Evolutionary conservation across 805 yeast genomes (phyloP), one percentile per base, ranked within the genome.

Genomic region (Lachancea waltii): DNA sequence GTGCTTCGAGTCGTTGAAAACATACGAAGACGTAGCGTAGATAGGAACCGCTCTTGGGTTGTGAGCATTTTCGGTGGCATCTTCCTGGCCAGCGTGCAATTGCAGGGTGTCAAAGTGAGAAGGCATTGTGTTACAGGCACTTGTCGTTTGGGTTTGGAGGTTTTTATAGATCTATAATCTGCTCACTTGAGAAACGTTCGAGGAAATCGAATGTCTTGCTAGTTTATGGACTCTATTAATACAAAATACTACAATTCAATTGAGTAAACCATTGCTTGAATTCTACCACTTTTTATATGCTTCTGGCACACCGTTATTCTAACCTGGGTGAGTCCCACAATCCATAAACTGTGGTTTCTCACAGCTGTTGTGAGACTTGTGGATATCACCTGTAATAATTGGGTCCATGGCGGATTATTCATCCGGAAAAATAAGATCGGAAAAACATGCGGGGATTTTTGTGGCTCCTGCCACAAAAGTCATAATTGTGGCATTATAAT

Each of bases 81-180:
- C 89, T 44, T 71, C 72, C 67, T 87, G 95, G 48, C 98, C 98
- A 38, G 96, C 96, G 65, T 90, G 97, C 51, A 90, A 75, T 70
- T 90, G 96, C 42, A 84, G 70, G 21, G 96, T 89, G 54, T 89
- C 96, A 54, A 85, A 86, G 55, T 81, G 89, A 24, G 79, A 73
- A 26, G 79, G 77, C 62, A 66, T 64, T 41, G 40, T 54, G 41
- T 13, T 10, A 11, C 17, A 26, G 7, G 26, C 26, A 13, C 5
- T 11, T 23, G 26, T 11, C 26, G 13, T 11, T 23, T 23, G 26
- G 13, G 10, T 23, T 13, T 23, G 13, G 33, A n/a, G n/a, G n/a
- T n/a, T n/a, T n/a, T n/a, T n/a, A n/a, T n/a, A n/a, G n/a, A n/a
- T n/a, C n/a, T n/a, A n/a, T n/a, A n/a, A n/a, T n/a, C n/a, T n/a